phyloP scores from a whole-genome alignment of 192 early-diverging fungal genomes.

The Mortierella claussenii region DNA sequence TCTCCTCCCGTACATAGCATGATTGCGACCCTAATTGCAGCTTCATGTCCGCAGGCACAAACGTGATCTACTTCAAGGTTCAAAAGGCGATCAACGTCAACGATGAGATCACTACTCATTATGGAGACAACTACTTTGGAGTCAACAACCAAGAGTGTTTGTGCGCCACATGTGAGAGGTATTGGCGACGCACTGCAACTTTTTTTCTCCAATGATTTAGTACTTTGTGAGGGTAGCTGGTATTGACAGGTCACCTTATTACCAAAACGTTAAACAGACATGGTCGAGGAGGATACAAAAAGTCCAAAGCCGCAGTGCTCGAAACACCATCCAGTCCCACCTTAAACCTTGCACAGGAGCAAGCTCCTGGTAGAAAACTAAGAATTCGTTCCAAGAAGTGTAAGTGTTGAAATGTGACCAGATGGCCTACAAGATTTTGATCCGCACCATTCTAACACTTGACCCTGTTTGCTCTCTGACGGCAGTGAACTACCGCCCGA shows the following conservation, averaged over 20 bases:
- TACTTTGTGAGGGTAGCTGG: neutral
- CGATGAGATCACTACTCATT: conserved; percentile 70
- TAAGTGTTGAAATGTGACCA: no score
- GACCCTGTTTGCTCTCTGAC: no score
- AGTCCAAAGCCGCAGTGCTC: neutral
- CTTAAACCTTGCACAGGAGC: neutral
- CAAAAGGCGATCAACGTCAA: conserved; percentile 57
- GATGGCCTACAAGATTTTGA: no score
- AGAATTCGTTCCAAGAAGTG: conserved; percentile 10
- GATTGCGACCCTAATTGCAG: conserved; percentile 68
- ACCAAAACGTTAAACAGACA: neutral
- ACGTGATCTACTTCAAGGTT: conserved; percentile 67
- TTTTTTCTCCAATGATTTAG: neutral
- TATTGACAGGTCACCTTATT: no score
- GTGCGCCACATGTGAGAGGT: conserved; percentile 69
- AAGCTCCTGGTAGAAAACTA: neutral
- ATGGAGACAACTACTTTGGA: conserved; percentile 73
- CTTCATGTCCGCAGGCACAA: conserved; percentile 59
- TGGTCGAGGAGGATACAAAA: conserved; percentile 21
- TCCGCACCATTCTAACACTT: no score
- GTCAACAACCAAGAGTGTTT: conserved; percentile 67
- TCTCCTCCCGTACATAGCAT: no score
- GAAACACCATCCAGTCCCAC: conserved; percentile 4
- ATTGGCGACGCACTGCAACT: neutral
- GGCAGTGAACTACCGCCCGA: conserved; percentile 34